These are phyloP conservation scores for Tritrichomonas foetus DNA, from an alignment of 208 protist species.

Conservation along the genomic window DNA sequence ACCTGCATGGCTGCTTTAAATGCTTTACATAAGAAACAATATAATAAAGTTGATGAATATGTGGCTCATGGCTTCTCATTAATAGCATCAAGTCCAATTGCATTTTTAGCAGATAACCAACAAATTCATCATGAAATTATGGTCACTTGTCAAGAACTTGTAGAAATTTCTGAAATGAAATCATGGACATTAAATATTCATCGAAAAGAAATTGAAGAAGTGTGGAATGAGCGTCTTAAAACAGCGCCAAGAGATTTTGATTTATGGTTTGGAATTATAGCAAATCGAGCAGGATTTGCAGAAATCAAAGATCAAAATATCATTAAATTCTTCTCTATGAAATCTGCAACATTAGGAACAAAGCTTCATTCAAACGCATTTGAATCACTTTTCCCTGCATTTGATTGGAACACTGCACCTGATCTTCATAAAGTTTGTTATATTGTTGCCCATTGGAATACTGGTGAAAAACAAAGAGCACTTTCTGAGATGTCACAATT, in stretches of 20 bases:
- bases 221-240: not conserved
- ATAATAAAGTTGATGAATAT: not conserved
- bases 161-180: not conserved
- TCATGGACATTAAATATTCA: not conserved
- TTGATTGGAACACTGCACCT: not conserved
- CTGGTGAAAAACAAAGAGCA: not conserved
- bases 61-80: not conserved
- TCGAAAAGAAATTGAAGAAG: not conserved
- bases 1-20: not conserved
- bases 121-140: constrained; percentile 29
- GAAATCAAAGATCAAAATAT: not conserved
- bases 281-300: not conserved
- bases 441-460: not conserved
- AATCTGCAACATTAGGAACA: not conserved
- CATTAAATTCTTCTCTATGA: not conserved
- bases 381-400: not conserved
- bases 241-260: constrained; percentile 28
- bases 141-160: not conserved
- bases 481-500: not conserved
- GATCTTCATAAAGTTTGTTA: not conserved
- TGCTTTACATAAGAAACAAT: not conserved
- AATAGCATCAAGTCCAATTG: not conserved
- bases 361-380: not conserved
- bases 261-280: constrained; percentile 1
- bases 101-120: not conserved